Base-by-base conservation (phyloP, 805 yeast species). In the Monosporozyma aquatica region DNA sequence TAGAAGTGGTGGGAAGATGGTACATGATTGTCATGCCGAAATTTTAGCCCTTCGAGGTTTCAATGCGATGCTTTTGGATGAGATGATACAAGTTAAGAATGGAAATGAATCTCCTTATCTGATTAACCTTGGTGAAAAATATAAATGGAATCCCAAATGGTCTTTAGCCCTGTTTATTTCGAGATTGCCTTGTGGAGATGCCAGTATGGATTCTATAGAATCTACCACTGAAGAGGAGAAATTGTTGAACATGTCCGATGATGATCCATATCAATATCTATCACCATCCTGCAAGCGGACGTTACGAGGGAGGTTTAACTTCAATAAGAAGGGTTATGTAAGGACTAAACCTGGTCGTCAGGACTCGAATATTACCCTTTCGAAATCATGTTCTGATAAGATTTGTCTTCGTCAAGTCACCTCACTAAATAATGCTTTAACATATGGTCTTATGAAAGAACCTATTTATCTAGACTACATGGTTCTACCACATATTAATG, bases 1-100 rank as follows among this genome's bases (percentile, higher is more conserved):
- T 2, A 47, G 56, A 3, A 63, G 65, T 38, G 43, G 65, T 0
- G 97, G 97, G 0, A 55, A 59, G 14, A 59, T 87, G 7, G 66
- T 90, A 0, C 97, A 90, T 54, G 97, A 90, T 59, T 68, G 80
- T 58, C 98, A 90, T 64, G 97, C 97, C 0, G 98, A 90, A 55
- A 73, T 87, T 1, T 62, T 92, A 13, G 75, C 82, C 0, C 44
- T 89, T 0, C 63, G 97, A 22, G 74, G 78, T 1, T 77, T 90
- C 55, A 89, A 89, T 51, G 60, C 73, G 49, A 71, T 66, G 41
- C 48, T 85, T 17, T 43, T 86, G 18, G 63, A 74, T 13, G 79
- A 80, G 46, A 66, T 74, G 35, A 34, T 42, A 7, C 27, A 32
- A 8, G 5, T 41, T 5, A 44, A 47, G 10, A 39, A 46, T 6